Percentiles rank a stretch among this genome's conserved stretches.
phyloP scores from a whole-genome alignment of 768 basidiomycete genomes.

The Tricholoma sp. region DNA sequence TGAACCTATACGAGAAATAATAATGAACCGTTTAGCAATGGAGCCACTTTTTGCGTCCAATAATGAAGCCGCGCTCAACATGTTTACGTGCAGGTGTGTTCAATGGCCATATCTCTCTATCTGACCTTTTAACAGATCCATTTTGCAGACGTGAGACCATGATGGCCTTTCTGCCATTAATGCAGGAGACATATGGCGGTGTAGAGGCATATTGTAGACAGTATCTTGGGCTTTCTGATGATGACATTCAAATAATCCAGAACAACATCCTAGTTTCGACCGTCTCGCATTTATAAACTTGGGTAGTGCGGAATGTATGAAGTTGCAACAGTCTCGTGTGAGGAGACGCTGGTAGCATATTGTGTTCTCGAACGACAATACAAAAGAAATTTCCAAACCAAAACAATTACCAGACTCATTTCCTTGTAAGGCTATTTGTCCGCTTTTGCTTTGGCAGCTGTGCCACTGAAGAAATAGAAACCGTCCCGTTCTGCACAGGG shows the following conservation, averaged over 20 bases:
- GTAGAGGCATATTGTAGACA: slow-evolving; percentile 57
- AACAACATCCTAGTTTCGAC: slow-evolving; percentile 45
- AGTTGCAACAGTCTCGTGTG: neutral
- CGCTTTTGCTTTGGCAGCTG: slow-evolving; percentile 37
- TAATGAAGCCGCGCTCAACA: slow-evolving; percentile 71
- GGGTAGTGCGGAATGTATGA: neutral
- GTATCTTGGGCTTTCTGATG: slow-evolving; percentile 53
- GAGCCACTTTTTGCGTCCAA: slow-evolving; percentile 73
- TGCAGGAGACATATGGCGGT: slow-evolving; percentile 64
- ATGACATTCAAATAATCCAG: slow-evolving; percentile 57
- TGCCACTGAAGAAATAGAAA: slow-evolving; percentile 9
- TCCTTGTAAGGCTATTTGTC: slow-evolving; percentile 34
- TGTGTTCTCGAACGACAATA: neutral
- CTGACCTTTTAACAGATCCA: slow-evolving; percentile 2
- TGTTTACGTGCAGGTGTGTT: slow-evolving; percentile 72
- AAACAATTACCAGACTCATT: slow-evolving; percentile 11
- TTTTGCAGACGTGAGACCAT: slow-evolving; percentile 62
- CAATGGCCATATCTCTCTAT: neutral
- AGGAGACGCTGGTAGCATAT: slow-evolving; percentile 10
- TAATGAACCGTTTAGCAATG: slow-evolving; percentile 61
- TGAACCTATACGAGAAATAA: slow-evolving; percentile 68
- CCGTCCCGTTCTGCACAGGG: slow-evolving; percentile 28
- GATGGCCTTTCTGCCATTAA: slow-evolving; percentile 58
- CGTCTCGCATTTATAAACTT: slow-evolving; percentile 11
- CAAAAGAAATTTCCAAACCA: neutral